Evolutionary conservation across 176 grass and related monocot genomes (phyloP).

Genomic region (Rhynchospora breviuscula): DNA sequence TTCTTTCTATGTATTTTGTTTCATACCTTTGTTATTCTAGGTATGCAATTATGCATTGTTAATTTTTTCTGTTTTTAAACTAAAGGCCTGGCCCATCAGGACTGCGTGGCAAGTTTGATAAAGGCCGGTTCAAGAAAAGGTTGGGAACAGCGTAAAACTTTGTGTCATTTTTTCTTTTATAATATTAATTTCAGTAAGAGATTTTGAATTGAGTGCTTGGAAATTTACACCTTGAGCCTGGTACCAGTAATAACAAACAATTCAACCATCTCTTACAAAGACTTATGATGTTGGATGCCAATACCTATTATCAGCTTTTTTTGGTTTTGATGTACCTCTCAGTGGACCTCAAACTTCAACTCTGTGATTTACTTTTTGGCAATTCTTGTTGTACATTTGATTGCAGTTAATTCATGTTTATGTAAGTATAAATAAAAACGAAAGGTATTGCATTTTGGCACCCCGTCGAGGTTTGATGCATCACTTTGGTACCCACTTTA

Average conservation of each 20-base stretch:
- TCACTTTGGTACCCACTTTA: neutral
- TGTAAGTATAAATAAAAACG: neutral
- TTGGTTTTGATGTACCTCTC: neutral
- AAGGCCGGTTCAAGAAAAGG: slow-evolving; percentile 4
- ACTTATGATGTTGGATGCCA: neutral
- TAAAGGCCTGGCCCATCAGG: neutral
- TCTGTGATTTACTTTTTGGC: neutral
- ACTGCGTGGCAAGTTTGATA: neutral
- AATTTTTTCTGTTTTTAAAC: neutral
- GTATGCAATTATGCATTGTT: neutral
- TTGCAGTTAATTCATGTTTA: neutral
- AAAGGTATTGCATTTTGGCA: neutral
- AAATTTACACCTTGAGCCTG: slow-evolving; percentile 1
- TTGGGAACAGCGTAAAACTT: neutral
- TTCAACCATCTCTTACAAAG: neutral
- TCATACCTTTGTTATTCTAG: neutral
- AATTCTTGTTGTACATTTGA: neutral
- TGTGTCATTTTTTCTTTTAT: neutral
- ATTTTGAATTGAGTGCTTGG: neutral
- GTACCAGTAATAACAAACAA: neutral
- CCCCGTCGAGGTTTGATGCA: neutral
- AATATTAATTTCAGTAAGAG: neutral
- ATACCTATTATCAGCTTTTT: neutral
- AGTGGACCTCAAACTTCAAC: neutral
- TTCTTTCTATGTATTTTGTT: neutral